Evolutionary conservation across 352 stramenopile genomes (phyloP), one percentile per base, ranked within the genome.

Genomic region (Heterotrichella gracilis): DNA sequence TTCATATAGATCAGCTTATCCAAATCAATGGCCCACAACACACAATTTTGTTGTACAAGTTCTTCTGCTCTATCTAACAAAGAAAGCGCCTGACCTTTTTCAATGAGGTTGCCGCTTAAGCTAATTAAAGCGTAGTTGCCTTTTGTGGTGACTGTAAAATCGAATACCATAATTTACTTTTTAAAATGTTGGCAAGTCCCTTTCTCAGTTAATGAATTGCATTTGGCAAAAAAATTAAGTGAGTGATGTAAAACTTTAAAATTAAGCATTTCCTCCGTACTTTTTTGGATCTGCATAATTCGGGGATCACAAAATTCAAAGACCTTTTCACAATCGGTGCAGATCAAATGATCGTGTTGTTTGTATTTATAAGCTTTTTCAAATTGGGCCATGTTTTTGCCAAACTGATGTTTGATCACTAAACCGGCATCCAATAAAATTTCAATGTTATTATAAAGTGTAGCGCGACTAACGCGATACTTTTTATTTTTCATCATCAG

Each of bases 401-500:
- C 32, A 53, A 53, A 53, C 32, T 53, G 32, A n/a, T 53, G 32
- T 53, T 53, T 53, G 32, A 53, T 53, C 9, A 53, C 32, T n/a
- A 53, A 53, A 53, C 32, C 32, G n/a, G 32, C 32, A n/a, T 9
- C 32, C 32, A 53, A 53, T 17, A 53, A n/a, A 17, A 53, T 53
- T n/a, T 53, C 32, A 53, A 53, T 53, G n/a, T 53, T 53, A n/a
- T 53, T 53, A n/a, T 53, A 53, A 9, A 53, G 32, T 53, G 32
- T 53, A n/a, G 32, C 32, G 9, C 32, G 32, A n/a, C 32, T 53
- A 9, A 53, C 32, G 9, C 32, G 9, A n/a, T 53, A 53, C 32
- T 53, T 53, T 53, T 53, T 53, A 53, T 53, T 53, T 53, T 53
- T 53, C 32, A 53, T 53, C 32, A 53, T 53, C 32, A 53, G 32